Base-by-base conservation (phyloP, 306 rosid genomes). In the Castanea sativa region DNA sequence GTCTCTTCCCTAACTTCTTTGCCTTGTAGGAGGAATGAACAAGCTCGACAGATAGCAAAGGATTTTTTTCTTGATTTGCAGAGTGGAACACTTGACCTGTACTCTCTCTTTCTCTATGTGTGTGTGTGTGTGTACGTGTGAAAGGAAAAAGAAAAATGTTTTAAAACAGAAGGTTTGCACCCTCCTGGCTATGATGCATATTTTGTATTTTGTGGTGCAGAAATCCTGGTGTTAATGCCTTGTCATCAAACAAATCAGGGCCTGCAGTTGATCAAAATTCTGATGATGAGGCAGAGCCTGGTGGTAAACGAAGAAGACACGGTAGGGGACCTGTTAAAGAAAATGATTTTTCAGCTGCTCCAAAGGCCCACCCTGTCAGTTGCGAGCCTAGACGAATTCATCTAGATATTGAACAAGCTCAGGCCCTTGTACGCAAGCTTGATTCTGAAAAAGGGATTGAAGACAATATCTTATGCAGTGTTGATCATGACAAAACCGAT, bases 31-130 rank as follows among this genome's bases (percentile, higher is more conserved):
- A 96, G 98, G 91, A 96, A 93, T 63, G 99, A 91, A 81, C 87
- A 77, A 84, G 97, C 98, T 76, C 91, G 88, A 69, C 90, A 82
- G 84, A 80, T 82, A 73, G 98, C 99, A 5, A 96, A 93, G 86
- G 94, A 89, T 41, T 90, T 93, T 80, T 74, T 89, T 87, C 97
- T 96, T 82, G 98, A 96, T 82, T 84, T 96, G 84, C 98, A 93
- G 82, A 96, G 91, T 85, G 99, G 99, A 79, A 85, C 89, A 20
- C 78, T 91, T 81, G 96, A 91, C 58, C 81, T 89, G 99, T 96
- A 90, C 76, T 94, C 85, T 79, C 64, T 68, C n/a, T 11, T 57
- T 74, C 80, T 33, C 68, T 73, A 33, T 45, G 5, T 25, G 6
- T 51, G 49, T 32, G 0, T 38, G 33, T 11, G 13, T 60, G 25